Percentiles rank a stretch among this genome's conserved stretches.
Evolutionary conservation across 192 early-diverging fungal species (phyloP).

Genomic region (Coemansia sp.): DNA sequence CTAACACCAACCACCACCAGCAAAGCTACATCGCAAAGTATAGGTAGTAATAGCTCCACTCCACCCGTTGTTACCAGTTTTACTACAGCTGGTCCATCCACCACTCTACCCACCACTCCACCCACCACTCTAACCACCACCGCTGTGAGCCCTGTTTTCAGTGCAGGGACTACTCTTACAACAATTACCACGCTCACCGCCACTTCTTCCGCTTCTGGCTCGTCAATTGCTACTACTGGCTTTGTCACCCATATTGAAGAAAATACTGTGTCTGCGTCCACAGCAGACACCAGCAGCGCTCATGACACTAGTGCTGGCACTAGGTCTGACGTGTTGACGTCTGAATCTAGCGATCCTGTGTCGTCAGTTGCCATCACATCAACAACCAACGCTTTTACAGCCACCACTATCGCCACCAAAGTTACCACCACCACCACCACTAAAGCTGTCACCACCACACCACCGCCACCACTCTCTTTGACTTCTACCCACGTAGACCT

Average conservation of each 20-base stretch:
- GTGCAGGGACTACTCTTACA: neutral
- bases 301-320: neutral
- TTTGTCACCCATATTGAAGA: neutral
- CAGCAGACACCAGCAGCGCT: neutral
- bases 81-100: neutral
- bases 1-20: too few relatives aligned
- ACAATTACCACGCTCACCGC: neutral
- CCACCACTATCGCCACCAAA: neutral
- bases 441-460: neutral
- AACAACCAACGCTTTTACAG: neutral
- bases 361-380: neutral
- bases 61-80: too few relatives aligned
- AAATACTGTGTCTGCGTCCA: neutral
- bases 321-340: constrained; percentile 1
- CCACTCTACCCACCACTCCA: neutral
- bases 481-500: neutral
- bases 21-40: too few relatives aligned
- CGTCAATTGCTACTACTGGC: neutral
- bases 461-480: neutral
- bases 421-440: neutral
- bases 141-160: too few relatives aligned
- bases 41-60: too few relatives aligned
- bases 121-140: neutral
- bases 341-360: neutral
- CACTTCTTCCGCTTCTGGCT: neutral